A percentile compares a stretch with the other conserved stretches of the same genome.
Evolutionary conservation across 192 early-diverging fungal genomes (phyloP).

Genomic region (Entomortierella chlamydospora): DNA sequence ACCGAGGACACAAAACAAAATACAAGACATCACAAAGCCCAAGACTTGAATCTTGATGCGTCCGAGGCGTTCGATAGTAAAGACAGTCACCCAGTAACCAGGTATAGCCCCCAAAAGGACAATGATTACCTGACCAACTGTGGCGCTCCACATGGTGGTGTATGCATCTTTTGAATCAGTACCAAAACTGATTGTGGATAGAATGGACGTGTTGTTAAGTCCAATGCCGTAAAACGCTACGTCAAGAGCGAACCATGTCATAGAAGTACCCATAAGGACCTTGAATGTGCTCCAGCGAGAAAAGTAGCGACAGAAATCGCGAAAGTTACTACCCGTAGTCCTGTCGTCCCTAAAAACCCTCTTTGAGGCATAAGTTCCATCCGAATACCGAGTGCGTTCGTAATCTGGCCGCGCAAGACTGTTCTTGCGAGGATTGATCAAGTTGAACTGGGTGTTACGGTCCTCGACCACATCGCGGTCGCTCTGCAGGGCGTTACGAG

Average conservation of each 20-base stretch:
- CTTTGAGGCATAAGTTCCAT: neutral
- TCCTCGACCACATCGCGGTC: conserved; percentile 21
- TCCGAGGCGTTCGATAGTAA: conserved; percentile 83
- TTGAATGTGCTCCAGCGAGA: conserved; percentile 76
- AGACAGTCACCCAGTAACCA: conserved; percentile 91
- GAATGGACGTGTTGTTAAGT: conserved; percentile 51
- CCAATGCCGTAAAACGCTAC: conserved; percentile 62
- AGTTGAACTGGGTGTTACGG: neutral
- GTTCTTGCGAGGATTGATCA: conserved; percentile 19
- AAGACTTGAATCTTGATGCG: conserved; percentile 42
- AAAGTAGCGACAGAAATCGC: conserved; percentile 62
- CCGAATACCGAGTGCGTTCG: neutral
- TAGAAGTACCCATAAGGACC: conserved; percentile 73
- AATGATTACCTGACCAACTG: conserved; percentile 38
- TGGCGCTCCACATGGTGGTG: conserved; percentile 34
- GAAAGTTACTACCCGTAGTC: neutral
- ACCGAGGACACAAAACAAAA: conserved; percentile 66
- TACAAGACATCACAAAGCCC: conserved; percentile 38
- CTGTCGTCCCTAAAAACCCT: neutral
- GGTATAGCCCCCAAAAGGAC: conserved; percentile 42
- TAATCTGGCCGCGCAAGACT: neutral
- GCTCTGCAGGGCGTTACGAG: conserved; percentile 31
- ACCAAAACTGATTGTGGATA: conserved; percentile 23
- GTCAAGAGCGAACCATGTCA: conserved; percentile 76
- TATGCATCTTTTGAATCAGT: conserved; percentile 6